These are phyloP conservation scores for Tylopilus sp. DNA, from an alignment of 768 basidiomycete genomes.

Conservation along the genomic window DNA sequence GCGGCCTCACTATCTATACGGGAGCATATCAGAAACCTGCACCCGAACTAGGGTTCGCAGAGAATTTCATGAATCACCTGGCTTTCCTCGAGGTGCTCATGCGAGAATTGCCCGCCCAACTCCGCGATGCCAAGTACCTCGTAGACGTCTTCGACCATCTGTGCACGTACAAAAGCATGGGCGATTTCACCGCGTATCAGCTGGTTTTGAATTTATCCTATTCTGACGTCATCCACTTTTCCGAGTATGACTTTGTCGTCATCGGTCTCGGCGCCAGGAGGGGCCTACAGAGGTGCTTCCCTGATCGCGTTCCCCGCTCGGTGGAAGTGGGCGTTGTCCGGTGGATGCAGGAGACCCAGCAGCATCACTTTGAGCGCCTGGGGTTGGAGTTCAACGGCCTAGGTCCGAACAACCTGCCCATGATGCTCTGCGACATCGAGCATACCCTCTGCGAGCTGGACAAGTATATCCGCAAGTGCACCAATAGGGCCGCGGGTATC, in stretches of 20 bases:
- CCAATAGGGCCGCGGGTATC: slow-evolving; percentile 26
- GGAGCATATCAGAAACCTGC: slow-evolving; percentile 71
- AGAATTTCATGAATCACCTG: slow-evolving; percentile 58
- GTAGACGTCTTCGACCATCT: slow-evolving; percentile 63
- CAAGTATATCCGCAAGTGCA: slow-evolving; percentile 58
- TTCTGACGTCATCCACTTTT: slow-evolving; percentile 54
- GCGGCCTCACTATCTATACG: slow-evolving; percentile 53
- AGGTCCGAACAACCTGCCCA: slow-evolving; percentile 45
- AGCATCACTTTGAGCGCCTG: slow-evolving; percentile 57
- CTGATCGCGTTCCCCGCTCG: slow-evolving; percentile 35
- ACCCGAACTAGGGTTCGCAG: slow-evolving; percentile 48
- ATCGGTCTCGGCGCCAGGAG: slow-evolving; percentile 64
- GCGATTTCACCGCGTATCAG: slow-evolving; percentile 72
- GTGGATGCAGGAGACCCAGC: slow-evolving; percentile 60
- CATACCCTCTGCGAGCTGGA: slow-evolving; percentile 78
- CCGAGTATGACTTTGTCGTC: slow-evolving; percentile 66
- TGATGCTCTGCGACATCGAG: slow-evolving; percentile 71
- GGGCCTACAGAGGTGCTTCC: slow-evolving; percentile 70
- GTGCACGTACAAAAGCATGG: slow-evolving; percentile 63
- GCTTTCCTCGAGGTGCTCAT: slow-evolving; percentile 56
- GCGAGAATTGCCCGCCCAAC: slow-evolving; percentile 50
- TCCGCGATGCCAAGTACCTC: slow-evolving; percentile 50
- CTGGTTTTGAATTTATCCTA: slow-evolving; percentile 60
- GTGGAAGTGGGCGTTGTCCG: slow-evolving; percentile 59
- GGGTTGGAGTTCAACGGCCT: slow-evolving; percentile 51